Conservation (phyloP, 2,329 filamentous ascomycete species). For the Colletotrichum nymphaeae region DNA sequence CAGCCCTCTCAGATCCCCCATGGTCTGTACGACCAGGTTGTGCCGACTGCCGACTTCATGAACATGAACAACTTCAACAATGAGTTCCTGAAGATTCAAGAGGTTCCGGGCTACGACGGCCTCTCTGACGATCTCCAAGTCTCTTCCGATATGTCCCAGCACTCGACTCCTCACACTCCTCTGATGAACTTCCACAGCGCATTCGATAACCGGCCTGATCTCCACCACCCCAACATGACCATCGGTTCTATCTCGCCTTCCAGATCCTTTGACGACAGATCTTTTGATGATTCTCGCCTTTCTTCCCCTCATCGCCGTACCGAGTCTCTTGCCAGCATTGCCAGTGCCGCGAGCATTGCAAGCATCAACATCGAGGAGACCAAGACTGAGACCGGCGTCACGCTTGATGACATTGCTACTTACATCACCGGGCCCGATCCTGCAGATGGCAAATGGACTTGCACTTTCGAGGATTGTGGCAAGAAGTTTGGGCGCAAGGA, state of each 20-base stretch:
- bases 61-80: slow-evolving; percentile 60
- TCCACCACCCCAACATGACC: slow-evolving; percentile 43
- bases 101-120: slow-evolving; percentile 49
- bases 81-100: slow-evolving; percentile 57
- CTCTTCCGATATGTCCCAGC: slow-evolving; percentile 62
- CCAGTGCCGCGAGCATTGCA: slow-evolving; percentile 69
- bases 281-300: slow-evolving; percentile 42
- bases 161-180: slow-evolving; percentile 63
- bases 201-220: slow-evolving; percentile 57
- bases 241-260: slow-evolving; percentile 40
- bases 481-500: slow-evolving; percentile 97
- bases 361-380: slow-evolving; percentile 74
- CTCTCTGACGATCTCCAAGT: slow-evolving; percentile 50
- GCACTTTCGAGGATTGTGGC: slow-evolving; percentile 80
- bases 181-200: slow-evolving; percentile 56
- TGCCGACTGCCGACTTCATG: slow-evolving; percentile 69
- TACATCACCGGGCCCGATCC: slow-evolving; percentile 80
- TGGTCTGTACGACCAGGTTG: slow-evolving; percentile 60
- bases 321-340: slow-evolving; percentile 69
- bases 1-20: slow-evolving; percentile 35
- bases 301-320: slow-evolving; percentile 63
- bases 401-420: slow-evolving; percentile 82
- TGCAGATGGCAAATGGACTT: slow-evolving; percentile 82
- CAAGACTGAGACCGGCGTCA: slow-evolving; percentile 84
- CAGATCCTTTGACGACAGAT: slow-evolving; percentile 36